Conservation (phyloP, 2,329 filamentous ascomycete species). For the Phialophora verrucosa region DNA sequence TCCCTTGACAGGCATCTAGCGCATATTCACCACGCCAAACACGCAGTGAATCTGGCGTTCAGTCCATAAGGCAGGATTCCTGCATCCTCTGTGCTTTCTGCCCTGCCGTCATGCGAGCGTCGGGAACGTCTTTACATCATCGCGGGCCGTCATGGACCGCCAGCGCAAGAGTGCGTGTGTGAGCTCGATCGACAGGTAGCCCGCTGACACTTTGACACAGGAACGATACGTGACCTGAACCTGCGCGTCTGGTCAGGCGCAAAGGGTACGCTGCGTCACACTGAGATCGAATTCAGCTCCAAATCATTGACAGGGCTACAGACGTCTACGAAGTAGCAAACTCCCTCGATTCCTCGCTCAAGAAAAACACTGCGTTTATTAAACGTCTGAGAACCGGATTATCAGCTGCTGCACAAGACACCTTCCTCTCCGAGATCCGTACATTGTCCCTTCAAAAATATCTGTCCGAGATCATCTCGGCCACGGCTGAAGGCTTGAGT, state of each 20-base stretch:
- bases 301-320: constrained; percentile 47
- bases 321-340: constrained; percentile 78
- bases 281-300: background rate
- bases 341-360: constrained; percentile 90
- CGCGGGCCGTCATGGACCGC: constrained; percentile 52
- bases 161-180: constrained; percentile 54
- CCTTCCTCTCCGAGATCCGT: constrained; percentile 88
- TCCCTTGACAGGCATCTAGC: constrained; percentile 12
- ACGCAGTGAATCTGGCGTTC: constrained; percentile 23
- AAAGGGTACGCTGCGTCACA: constrained; percentile 63
- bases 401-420: constrained; percentile 75
- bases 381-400: constrained; percentile 92
- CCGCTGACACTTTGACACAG: constrained; percentile 55
- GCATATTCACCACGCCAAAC: constrained; percentile 10
- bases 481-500: constrained; percentile 91
- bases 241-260: constrained; percentile 87
- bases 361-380: constrained; percentile 98
- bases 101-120: constrained; percentile 38
- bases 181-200: constrained; percentile 2
- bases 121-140: constrained; percentile 32
- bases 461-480: constrained; percentile 93
- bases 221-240: constrained; percentile 89
- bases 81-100: constrained; percentile 22
- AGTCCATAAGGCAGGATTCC: constrained; percentile 22
- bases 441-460: constrained; percentile 94